These are phyloP conservation scores for Castanea mollissima DNA, from an alignment of 306 rosid genomes.

Conservation along the genomic window DNA sequence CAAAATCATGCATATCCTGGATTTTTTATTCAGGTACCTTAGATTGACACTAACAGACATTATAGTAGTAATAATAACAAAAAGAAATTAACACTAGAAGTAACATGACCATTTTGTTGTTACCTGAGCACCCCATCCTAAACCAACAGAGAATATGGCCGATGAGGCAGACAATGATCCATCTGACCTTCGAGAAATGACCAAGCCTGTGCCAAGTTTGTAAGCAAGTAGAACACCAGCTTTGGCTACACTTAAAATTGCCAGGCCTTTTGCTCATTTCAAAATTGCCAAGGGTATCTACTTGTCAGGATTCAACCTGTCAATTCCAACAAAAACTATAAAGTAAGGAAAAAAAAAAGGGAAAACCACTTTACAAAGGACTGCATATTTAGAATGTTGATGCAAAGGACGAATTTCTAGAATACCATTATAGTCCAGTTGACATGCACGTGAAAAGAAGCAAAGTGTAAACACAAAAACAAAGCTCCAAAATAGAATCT, in stretches of 20 bases:
- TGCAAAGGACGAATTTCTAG: not conserved
- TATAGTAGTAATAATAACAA: no score
- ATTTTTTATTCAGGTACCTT: not conserved
- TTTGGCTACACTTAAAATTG: conserved; percentile 85
- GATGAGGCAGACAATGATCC: conserved; percentile 99
- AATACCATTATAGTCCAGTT: not conserved
- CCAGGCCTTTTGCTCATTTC: conserved; percentile 82
- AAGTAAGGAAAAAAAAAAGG: no score
- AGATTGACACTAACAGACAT: no score
- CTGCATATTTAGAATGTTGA: not conserved
- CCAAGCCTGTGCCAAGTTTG: conserved; percentile 97
- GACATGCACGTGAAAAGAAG: not conserved
- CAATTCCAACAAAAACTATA: not conserved
- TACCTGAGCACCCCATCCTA: conserved; percentile 99
- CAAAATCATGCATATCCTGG: not conserved
- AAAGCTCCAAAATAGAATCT: no score
- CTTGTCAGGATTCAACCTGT: conserved; percentile 89
- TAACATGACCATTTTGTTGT: conserved; percentile 4
- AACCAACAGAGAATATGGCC: conserved; percentile 77
- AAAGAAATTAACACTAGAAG: not conserved
- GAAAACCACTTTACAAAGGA: no score
- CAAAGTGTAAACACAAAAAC: not conserved
- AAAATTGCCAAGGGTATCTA: conserved; percentile 79
- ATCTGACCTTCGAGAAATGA: conserved; percentile 79
- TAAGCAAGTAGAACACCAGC: conserved; percentile 80